phyloP scores from a whole-genome alignment of 768 basidiomycete genomes.

The Phallus indusiatus region DNA sequence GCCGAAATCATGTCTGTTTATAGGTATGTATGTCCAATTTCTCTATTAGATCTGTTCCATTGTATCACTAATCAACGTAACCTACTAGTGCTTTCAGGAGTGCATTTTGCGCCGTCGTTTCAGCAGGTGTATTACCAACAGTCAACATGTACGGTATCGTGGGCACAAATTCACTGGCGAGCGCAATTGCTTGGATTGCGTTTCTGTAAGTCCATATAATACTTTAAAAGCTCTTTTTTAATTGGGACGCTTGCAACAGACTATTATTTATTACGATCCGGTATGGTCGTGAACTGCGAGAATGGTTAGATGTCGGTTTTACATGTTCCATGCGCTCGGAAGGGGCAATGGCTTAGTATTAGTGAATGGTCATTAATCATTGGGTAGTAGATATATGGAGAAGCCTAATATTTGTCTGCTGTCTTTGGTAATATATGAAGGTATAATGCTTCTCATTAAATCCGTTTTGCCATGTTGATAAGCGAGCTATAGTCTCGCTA shows the following conservation, averaged over 20 bases:
- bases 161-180: constrained; percentile 36
- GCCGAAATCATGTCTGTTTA: constrained; percentile 53
- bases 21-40: constrained; percentile 25
- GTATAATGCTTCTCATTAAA: too few species aligned
- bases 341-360: not conserved
- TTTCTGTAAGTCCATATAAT: constrained; percentile 36
- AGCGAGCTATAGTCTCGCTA: not conserved
- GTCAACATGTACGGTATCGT: constrained; percentile 45
- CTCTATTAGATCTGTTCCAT: not conserved
- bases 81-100: constrained; percentile 45
- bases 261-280: constrained; percentile 42
- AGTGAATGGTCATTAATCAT: too few species aligned
- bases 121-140: constrained; percentile 41
- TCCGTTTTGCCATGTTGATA: too few species aligned
- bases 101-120: constrained; percentile 31
- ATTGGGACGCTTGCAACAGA: constrained; percentile 21
- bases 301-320: constrained; percentile 47
- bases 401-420: too few species aligned
- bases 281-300: constrained; percentile 49
- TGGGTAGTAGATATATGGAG: too few species aligned
- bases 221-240: not conserved
- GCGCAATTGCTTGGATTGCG: constrained; percentile 38
- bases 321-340: not conserved
- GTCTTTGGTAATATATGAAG: too few species aligned
- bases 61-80: not conserved